phyloP scores from a whole-genome alignment of 768 basidiomycete genomes.

The Kwoniella botswanensis region DNA sequence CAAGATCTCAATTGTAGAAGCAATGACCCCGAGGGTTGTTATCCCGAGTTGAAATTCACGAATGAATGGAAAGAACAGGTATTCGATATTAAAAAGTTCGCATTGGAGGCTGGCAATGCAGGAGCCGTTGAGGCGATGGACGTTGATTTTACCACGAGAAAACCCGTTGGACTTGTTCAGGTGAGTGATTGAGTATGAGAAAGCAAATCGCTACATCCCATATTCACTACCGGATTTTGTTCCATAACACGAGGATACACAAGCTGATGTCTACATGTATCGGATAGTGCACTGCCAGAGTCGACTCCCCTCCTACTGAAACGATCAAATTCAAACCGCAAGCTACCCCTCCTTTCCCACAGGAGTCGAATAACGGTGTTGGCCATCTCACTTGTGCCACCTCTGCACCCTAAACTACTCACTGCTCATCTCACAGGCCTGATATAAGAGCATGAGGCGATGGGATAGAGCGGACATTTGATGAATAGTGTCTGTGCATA shows the following conservation, averaged over 20 bases:
- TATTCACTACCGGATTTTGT: too few species aligned
- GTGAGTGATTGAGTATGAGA: not conserved
- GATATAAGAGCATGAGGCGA: too few species aligned
- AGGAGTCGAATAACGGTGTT: not conserved
- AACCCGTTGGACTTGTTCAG: not conserved
- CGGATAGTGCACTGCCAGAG: not conserved
- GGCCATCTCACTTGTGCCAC: conserved; percentile 1
- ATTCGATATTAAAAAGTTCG: not conserved
- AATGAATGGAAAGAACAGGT: not conserved
- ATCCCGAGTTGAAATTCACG: not conserved
- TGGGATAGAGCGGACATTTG: too few species aligned
- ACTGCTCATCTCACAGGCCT: too few species aligned
- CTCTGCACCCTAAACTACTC: too few species aligned
- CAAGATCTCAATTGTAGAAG: not conserved
- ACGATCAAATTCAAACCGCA: not conserved
- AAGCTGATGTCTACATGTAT: not conserved
- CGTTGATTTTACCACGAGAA: not conserved
- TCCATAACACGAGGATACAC: too few species aligned
- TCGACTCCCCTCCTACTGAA: not conserved
- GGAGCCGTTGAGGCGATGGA: not conserved
- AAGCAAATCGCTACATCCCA: too few species aligned
- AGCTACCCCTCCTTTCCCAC: not conserved
- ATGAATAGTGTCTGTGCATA: too few species aligned
- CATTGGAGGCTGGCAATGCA: not conserved
- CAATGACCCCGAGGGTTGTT: not conserved